These are phyloP conservation scores for Xylaria sp. DNA, from an alignment of 2,329 filamentous ascomycete species.

Conservation along the genomic window DNA sequence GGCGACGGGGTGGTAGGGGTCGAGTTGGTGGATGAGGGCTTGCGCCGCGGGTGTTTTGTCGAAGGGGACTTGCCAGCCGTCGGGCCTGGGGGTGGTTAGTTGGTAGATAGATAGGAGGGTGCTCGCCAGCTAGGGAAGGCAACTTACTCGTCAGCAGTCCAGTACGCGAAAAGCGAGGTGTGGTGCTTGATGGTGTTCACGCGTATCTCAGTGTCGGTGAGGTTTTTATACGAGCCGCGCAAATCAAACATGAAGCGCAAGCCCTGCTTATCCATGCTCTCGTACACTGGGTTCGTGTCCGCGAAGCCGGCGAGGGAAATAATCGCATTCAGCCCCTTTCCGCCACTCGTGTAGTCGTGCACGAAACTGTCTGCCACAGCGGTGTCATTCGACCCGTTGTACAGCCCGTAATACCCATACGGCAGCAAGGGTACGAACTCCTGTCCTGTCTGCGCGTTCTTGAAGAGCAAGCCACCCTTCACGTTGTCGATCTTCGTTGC, in stretches of 20 bases:
- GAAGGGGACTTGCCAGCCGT: slow-evolving; percentile 67
- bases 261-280: slow-evolving; percentile 54
- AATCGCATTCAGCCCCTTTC: slow-evolving; percentile 58
- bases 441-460: slow-evolving; percentile 51
- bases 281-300: slow-evolving; percentile 53
- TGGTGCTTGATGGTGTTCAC: slow-evolving; percentile 55
- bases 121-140: too few species aligned
- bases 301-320: slow-evolving; percentile 56
- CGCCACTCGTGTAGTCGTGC: slow-evolving; percentile 51
- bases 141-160: slow-evolving; percentile 58
- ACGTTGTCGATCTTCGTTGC: slow-evolving; percentile 60
- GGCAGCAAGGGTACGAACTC: slow-evolving; percentile 57
- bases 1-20: slow-evolving; percentile 71
- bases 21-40: slow-evolving; percentile 58
- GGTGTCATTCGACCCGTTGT: slow-evolving; percentile 51
- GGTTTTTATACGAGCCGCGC: slow-evolving; percentile 58
- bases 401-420: slow-evolving; percentile 58
- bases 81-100: slow-evolving; percentile 53
- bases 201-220: slow-evolving; percentile 54
- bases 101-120: background rate
- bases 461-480: slow-evolving; percentile 56
- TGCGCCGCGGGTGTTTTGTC: slow-evolving; percentile 54
- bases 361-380: slow-evolving; percentile 52
- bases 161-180: slow-evolving; percentile 58
- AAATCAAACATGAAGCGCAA: slow-evolving; percentile 60